Evolutionary conservation across 257 asterid species (phyloP).

Genomic region (Fraxinus cuspidata): DNA sequence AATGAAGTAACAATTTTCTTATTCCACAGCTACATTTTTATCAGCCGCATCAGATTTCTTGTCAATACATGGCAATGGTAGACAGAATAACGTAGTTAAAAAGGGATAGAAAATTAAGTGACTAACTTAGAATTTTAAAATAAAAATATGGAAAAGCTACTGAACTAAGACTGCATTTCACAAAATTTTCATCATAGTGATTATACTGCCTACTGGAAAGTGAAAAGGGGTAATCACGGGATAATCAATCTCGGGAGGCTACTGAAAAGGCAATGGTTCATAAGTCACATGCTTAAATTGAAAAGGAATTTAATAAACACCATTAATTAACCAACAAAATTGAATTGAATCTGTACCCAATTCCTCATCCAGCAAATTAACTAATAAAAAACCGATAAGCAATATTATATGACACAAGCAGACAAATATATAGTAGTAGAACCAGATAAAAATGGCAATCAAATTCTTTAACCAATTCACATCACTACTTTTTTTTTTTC

Average conservation of each 20-base stretch:
- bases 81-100: not conserved
- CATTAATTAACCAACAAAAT: not conserved
- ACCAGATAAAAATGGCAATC: not conserved
- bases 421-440: not conserved
- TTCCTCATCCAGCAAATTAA: not conserved
- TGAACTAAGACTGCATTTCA: not conserved
- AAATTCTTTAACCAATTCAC: not conserved
- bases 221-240: not conserved
- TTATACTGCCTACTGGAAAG: not conserved
- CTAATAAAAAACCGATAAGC: not conserved
- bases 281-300: not conserved
- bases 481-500: not conserved
- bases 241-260: not conserved
- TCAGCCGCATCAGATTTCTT: not conserved
- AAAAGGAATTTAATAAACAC: not conserved
- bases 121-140: too few relatives aligned
- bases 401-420: not conserved
- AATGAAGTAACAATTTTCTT: not conserved
- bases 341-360: not conserved
- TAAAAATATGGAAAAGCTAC: not conserved
- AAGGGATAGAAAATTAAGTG: too few relatives aligned
- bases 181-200: not conserved
- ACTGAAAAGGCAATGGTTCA: not conserved
- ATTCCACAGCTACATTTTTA: not conserved
- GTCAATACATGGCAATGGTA: not conserved